Percentiles rank a stretch among this genome's conserved stretches.
phyloP scores from a whole-genome alignment of 1,139 yeast genomes.

The Yamadazyma triangularis region DNA sequence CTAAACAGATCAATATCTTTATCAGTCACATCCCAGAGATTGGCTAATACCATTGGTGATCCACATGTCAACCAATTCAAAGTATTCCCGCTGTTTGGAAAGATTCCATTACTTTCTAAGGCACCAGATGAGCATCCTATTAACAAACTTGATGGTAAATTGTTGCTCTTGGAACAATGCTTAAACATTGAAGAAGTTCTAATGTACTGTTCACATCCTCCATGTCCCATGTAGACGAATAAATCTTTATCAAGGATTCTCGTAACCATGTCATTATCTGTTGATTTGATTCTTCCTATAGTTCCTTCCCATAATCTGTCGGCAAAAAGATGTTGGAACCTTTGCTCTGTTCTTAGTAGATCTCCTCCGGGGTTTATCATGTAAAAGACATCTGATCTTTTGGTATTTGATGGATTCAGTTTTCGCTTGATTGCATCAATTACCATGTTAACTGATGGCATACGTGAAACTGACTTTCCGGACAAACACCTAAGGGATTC shows the following conservation, averaged over 20 bases:
- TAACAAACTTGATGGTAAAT: conserved; percentile 68
- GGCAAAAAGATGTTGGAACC: conserved; percentile 47
- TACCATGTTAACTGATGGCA: conserved; percentile 63
- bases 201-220: conserved; percentile 87
- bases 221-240: conserved; percentile 89
- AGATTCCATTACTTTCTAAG: conserved; percentile 51
- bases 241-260: conserved; percentile 41
- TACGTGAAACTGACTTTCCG: conserved; percentile 58
- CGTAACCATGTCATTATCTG: conserved; percentile 29
- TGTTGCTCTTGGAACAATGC: conserved; percentile 11
- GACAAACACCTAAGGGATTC: conserved; percentile 65
- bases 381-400: conserved; percentile 22
- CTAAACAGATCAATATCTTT: conserved; percentile 87
- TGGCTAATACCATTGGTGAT: conserved; percentile 77
- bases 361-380: conserved; percentile 83
- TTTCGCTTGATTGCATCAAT: conserved; percentile 30
- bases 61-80: conserved; percentile 76
- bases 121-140: conserved; percentile 91
- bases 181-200: conserved; percentile 30
- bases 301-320: conserved; percentile 51
- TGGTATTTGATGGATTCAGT: conserved; percentile 1
- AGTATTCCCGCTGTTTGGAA: conserved; percentile 75
- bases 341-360: conserved; percentile 59
- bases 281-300: conserved; percentile 53
- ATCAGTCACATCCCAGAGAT: conserved; percentile 96